Evolutionary conservation across 208 protist species (phyloP).

Genomic region (Wallacemonas collosoma): DNA sequence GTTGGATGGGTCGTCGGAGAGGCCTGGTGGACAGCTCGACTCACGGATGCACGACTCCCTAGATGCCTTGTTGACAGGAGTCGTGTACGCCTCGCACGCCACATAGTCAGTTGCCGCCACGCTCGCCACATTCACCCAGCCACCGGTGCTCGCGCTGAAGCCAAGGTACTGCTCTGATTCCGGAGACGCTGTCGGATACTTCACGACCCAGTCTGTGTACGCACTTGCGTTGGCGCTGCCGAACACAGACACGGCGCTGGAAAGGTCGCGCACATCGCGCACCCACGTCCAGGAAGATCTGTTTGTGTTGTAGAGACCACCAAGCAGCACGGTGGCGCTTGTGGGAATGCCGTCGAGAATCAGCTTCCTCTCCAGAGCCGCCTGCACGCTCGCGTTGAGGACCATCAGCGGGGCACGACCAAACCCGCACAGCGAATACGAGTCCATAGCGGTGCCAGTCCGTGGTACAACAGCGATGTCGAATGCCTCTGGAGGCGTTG

Average conservation of each 20-base stretch:
- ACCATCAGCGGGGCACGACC: background rate
- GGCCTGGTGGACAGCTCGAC: background rate
- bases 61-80: background rate
- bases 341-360: constrained; percentile 3
- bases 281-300: background rate
- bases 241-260: background rate
- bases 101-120: background rate
- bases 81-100: constrained; percentile 12
- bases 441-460: background rate
- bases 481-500: background rate
- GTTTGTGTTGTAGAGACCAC: constrained; percentile 2
- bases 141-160: constrained; percentile 13
- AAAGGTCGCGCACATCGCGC: constrained; percentile 11
- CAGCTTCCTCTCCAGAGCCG: constrained; percentile 9
- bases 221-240: constrained; percentile 1
- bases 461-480: background rate
- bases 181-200: background rate
- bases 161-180: background rate
- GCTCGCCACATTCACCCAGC: constrained; percentile 11
- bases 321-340: constrained; percentile 9
- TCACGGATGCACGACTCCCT: constrained; percentile 1
- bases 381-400: constrained; percentile 11
- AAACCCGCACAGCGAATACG: background rate
- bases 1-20: constrained; percentile 14
- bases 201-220: background rate